These are phyloP conservation scores for Glycine tomentella DNA, from an alignment of 306 rosid genomes.

Conservation along the genomic window DNA sequence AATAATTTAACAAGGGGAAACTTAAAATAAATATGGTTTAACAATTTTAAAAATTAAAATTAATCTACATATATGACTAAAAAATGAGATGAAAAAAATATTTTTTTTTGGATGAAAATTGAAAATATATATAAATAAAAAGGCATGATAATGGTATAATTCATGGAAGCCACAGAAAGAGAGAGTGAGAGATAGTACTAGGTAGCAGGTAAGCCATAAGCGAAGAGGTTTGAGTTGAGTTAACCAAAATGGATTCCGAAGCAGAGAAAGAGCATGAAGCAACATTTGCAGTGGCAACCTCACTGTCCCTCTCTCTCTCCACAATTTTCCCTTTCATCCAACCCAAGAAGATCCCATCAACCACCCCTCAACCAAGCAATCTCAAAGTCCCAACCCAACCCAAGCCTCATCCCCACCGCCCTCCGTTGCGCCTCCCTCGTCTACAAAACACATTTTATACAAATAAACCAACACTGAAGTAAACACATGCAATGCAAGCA, in stretches of 20 bases:
- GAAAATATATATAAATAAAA: background rate
- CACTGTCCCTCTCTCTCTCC: conserved; percentile 78
- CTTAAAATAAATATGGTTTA: background rate
- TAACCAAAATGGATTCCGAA: conserved; percentile 63
- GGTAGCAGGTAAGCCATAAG: background rate
- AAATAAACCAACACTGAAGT: background rate
- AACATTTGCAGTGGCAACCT: conserved; percentile 66
- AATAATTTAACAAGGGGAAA: too few relatives aligned
- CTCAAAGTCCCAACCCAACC: conserved; percentile 74
- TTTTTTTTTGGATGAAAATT: too few relatives aligned
- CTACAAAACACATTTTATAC: background rate
- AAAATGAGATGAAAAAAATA: too few relatives aligned
- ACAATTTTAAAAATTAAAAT: too few relatives aligned
- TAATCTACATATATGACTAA: too few relatives aligned
- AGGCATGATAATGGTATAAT: background rate
- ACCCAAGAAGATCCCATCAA: conserved; percentile 52
- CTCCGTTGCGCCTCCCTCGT: too few relatives aligned
- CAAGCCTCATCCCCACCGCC: conserved; percentile 93
- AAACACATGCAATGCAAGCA: conserved; percentile 34
- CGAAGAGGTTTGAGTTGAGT: too few relatives aligned
- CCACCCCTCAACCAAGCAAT: conserved; percentile 47
- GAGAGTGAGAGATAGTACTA: background rate
- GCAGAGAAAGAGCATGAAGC: conserved; percentile 50
- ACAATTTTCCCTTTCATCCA: conserved; percentile 62
- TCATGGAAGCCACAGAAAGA: background rate